These are phyloP conservation scores for Umbelopsis sp. DNA, from an alignment of 192 early-diverging fungal species.

Conservation along the genomic window DNA sequence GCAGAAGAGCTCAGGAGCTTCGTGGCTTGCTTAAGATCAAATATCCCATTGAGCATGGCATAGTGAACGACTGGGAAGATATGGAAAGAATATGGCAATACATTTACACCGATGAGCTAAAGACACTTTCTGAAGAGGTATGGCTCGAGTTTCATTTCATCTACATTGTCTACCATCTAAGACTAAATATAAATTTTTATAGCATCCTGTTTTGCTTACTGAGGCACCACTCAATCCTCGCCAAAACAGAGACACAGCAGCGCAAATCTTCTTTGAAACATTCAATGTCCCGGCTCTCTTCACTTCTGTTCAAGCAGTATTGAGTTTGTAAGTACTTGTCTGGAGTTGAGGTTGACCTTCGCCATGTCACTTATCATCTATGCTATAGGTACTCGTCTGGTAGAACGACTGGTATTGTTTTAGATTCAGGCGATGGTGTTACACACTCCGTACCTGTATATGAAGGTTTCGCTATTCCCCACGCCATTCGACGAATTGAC, in stretches of 20 bases:
- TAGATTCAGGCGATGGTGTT: constrained; percentile 96
- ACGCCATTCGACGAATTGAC: constrained; percentile 92
- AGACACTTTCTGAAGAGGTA: constrained; percentile 94
- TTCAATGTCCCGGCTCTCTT: constrained; percentile 98
- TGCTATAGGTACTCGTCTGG: constrained; percentile 86
- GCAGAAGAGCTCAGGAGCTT: constrained; percentile 92
- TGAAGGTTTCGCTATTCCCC: constrained; percentile 94
- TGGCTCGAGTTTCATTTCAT: not conserved
- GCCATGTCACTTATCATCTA: too few species aligned
- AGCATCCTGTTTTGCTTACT: constrained; percentile 97
- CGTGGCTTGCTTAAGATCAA: constrained; percentile 91
- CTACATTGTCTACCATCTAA: not conserved
- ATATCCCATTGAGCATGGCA: constrained; percentile 97
- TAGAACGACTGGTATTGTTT: constrained; percentile 94
- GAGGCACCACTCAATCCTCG: constrained; percentile 96
- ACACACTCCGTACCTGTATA: constrained; percentile 95
- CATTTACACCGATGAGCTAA: constrained; percentile 96
- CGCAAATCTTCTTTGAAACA: constrained; percentile 98
- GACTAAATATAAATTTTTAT: constrained; percentile 18
- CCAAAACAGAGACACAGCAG: constrained; percentile 89
- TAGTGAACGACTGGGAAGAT: constrained; percentile 97
- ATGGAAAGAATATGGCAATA: constrained; percentile 99
- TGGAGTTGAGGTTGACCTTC: too few species aligned
- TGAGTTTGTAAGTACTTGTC: constrained; percentile 75
- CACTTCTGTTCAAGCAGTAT: constrained; percentile 96